These are phyloP conservation scores for Skeletonema menzelii DNA, from an alignment of 108 stramenopile genomes.

Conservation along the genomic window DNA sequence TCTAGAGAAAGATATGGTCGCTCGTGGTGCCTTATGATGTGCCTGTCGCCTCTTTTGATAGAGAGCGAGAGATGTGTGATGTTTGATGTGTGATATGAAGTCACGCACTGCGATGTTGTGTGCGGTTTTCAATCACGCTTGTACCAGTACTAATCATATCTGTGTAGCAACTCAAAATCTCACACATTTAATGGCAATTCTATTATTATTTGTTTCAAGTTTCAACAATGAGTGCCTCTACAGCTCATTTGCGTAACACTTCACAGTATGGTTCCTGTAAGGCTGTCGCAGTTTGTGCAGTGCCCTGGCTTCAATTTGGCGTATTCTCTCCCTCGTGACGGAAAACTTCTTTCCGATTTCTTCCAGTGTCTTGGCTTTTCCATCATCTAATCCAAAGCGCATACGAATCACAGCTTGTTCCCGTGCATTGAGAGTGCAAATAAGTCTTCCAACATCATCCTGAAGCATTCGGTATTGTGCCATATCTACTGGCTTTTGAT, in stretches of 20 bases:
- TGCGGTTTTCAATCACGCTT: no score
- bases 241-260: slow-evolving; percentile 84
- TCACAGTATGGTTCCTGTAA: slow-evolving; percentile 86
- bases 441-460: slow-evolving; percentile 77
- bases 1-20: no score
- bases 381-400: slow-evolving; percentile 96
- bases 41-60: no score
- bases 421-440: slow-evolving; percentile 86
- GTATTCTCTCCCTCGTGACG: slow-evolving; percentile 92
- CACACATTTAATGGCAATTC: background rate
- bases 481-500: slow-evolving; percentile 79
- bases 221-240: slow-evolving; percentile 5
- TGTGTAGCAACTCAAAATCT: background rate
- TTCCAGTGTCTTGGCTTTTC: slow-evolving; percentile 87
- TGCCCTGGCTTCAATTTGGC: slow-evolving; percentile 95
- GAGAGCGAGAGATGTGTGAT: no score
- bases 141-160: no score
- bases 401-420: slow-evolving; percentile 94
- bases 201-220: slow-evolving; percentile 6
- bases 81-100: no score
- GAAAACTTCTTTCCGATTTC: slow-evolving; percentile 88
- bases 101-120: no score
- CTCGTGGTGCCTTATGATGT: no score
- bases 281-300: slow-evolving; percentile 95
- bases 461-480: slow-evolving; percentile 82